Evolutionary conservation across 768 basidiomycete species (phyloP).

Genomic region (Rhodotorula paludigena): DNA sequence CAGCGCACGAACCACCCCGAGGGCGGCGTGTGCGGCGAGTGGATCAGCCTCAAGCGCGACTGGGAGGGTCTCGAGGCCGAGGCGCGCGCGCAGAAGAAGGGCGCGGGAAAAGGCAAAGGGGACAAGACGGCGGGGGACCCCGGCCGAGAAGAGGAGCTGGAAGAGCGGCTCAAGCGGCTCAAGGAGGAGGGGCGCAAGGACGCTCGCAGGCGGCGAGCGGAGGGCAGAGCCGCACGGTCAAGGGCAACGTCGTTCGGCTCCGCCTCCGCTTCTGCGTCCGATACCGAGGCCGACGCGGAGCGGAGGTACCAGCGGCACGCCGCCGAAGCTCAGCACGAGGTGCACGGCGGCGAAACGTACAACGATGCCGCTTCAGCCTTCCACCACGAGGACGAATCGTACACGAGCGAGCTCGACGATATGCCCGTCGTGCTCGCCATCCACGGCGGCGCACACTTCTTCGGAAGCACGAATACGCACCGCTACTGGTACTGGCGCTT

Average conservation of each 20-base stretch:
- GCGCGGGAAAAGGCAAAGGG: neutral
- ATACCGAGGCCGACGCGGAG: constrained; percentile 1
- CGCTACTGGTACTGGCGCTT: constrained; percentile 44
- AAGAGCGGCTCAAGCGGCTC: neutral
- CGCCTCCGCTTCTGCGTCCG: neutral
- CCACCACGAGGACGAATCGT: constrained; percentile 27
- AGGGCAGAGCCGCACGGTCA: constrained; percentile 14
- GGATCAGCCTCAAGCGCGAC: constrained; percentile 50
- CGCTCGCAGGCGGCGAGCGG: constrained; percentile 18
- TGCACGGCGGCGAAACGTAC: neutral
- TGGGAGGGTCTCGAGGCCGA: constrained; percentile 39
- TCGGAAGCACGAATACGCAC: constrained; percentile 48
- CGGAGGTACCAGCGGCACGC: neutral
- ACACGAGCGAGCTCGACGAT: constrained; percentile 49
- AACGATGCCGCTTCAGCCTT: neutral
- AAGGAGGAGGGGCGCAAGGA: constrained; percentile 11
- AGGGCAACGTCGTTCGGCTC: neutral
- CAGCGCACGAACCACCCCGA: constrained; percentile 69
- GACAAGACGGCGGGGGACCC: constrained; percentile 6
- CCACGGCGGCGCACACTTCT: constrained; percentile 49
- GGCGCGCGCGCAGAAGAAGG: constrained; percentile 29
- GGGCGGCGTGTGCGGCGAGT: constrained; percentile 51
- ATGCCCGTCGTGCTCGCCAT: constrained; percentile 48
- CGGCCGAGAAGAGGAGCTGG: neutral
- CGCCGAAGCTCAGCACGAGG: neutral